Evolutionary conservation across 306 rosid species (phyloP).

Genomic region (Clitoria ternatea): DNA sequence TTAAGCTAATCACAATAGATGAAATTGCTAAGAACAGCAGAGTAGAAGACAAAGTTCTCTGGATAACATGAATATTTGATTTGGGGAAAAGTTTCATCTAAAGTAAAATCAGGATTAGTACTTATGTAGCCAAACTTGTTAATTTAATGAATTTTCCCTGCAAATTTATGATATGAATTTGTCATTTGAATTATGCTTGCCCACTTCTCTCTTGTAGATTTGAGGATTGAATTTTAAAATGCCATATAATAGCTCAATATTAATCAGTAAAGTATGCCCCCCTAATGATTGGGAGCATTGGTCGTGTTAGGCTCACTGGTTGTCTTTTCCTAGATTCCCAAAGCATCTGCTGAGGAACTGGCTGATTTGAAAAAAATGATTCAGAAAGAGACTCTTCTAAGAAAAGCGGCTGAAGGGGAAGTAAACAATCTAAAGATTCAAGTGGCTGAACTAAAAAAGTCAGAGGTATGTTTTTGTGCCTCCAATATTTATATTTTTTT

Average conservation of each 20-base stretch:
- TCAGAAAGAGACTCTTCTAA: slow-evolving; percentile 59
- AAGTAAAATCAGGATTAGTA: slow-evolving; percentile 6
- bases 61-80: neutral
- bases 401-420: slow-evolving; percentile 91
- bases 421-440: slow-evolving; percentile 57
- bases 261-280: neutral
- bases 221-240: neutral
- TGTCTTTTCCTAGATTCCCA: slow-evolving; percentile 30
- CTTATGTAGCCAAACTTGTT: neutral
- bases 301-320: slow-evolving; percentile 25
- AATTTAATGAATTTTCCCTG: neutral
- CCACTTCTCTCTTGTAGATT: neutral
- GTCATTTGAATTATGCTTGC: neutral
- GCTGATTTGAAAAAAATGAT: slow-evolving; percentile 63
- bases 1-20: neutral
- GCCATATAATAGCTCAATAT: slow-evolving; percentile 8
- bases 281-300: slow-evolving; percentile 11
- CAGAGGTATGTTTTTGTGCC: slow-evolving; percentile 63
- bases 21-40: neutral
- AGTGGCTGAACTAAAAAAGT: slow-evolving; percentile 64
- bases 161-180: neutral
- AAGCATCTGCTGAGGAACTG: slow-evolving; percentile 55
- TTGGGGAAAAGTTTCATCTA: neutral
- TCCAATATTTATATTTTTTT: slow-evolving; percentile 16
- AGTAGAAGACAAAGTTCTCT: slow-evolving; percentile 6